Evolutionary conservation across 2,329 filamentous ascomycete species (phyloP), one percentile per base, ranked within the genome.

Genomic region (Penicillium sp.): DNA sequence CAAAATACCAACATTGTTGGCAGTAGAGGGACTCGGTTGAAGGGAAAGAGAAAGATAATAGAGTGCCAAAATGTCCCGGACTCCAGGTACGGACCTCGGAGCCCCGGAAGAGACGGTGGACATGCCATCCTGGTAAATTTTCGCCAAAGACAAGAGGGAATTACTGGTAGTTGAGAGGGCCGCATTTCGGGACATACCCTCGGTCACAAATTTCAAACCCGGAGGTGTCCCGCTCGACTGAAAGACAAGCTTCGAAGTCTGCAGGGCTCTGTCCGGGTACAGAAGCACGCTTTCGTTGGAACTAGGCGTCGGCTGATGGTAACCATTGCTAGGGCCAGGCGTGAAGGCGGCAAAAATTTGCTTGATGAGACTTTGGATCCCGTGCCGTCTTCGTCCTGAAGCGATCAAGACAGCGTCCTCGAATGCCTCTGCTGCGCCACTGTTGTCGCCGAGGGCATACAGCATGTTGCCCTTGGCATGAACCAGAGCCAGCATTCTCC

Each of bases 401-500:
- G 91, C 92, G 56, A 99, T 93, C 46, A 97, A 75, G 3, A 99
- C 91, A 0, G 92, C 93, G 70, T 97, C 91, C 69, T 99, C 94
- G 62, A 99, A 99, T 3, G 94, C 91, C 62, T 86, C 84, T 1
- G 93, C 91, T 34, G 94, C 94, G 33, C 81, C 84, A 32, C 81
- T 79, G 58, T 94, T 89, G 59, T 97, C 88, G 39, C 93, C 93
- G 24, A 95, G 76, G 21, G 90, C 86, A 72, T 99, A 99, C 1
- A 97, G 80, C 88, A 97, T 95, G 57, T 97, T 97, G n/a, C 93
- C 94, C 72, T 97, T 99, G 17, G 93, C 92, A 73, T 99, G 94
- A 33, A 97, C 86, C 13, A 99, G 80, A n/a, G 91, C 89, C 37
- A 99, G 81, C 65, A 99, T 91, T 53, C 94, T 85, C 7, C 93